phyloP scores from a whole-genome alignment of 2,329 filamentous ascomycete genomes.

The Cordyceps javanica region DNA sequence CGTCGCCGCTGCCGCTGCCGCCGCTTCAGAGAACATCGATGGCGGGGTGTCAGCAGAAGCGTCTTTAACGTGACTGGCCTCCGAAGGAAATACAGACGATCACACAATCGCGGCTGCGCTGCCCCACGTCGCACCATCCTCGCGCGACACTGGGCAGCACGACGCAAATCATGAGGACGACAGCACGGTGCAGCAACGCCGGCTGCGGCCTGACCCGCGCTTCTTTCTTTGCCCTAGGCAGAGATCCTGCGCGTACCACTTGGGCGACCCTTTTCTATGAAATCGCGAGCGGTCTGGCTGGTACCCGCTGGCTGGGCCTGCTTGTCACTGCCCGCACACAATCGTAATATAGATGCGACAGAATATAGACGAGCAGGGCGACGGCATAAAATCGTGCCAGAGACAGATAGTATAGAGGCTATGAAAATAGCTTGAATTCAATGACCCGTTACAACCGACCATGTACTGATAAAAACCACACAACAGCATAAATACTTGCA shows the following conservation, averaged over 20 bases:
- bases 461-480: too few relatives aligned
- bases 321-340: not conserved
- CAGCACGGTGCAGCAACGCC: not conserved
- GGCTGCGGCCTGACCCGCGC: not conserved
- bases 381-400: not conserved
- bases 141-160: too few relatives aligned
- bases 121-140: not conserved
- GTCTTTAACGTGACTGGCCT: slow-evolving; percentile 6
- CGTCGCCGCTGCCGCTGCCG: not conserved
- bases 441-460: too few relatives aligned
- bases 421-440: too few relatives aligned
- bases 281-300: not conserved
- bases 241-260: not conserved
- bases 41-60: not conserved
- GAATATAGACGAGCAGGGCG: not conserved
- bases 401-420: too few relatives aligned
- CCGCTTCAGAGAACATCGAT: not conserved
- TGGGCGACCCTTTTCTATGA: not conserved
- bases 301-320: not conserved
- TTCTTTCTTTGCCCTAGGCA: not conserved
- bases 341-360: not conserved
- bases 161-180: not conserved
- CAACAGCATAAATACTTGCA: not conserved
- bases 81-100: not conserved
- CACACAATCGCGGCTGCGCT: not conserved